These are phyloP conservation scores for Spiraea crenata DNA, from an alignment of 331 rosid genomes.

Conservation along the genomic window DNA sequence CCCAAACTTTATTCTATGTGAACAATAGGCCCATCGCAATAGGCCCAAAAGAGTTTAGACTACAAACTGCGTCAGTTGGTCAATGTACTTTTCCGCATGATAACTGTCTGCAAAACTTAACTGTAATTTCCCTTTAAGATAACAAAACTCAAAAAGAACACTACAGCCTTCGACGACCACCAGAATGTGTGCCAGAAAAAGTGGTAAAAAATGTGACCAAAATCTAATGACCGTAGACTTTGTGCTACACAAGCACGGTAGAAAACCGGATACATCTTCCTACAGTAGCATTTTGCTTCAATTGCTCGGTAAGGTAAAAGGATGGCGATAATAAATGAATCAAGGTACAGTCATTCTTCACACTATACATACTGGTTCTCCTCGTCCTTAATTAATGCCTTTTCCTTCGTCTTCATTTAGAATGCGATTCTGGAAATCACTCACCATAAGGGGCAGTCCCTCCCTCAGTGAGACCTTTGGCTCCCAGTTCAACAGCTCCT, in stretches of 20 bases:
- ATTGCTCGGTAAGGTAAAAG: conserved; percentile 26
- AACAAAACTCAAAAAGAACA: conserved; percentile 7
- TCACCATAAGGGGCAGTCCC: conserved; percentile 95
- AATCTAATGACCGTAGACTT: conserved; percentile 17
- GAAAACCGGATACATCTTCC: conserved; percentile 34
- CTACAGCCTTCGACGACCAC: conserved; percentile 11
- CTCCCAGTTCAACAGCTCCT: conserved; percentile 88
- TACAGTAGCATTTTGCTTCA: conserved; percentile 25
- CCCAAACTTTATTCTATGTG: no score
- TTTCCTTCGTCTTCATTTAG: conserved; percentile 92
- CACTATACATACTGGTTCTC: conserved; percentile 47
- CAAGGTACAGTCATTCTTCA: conserved; percentile 27
- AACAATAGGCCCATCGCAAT: no score
- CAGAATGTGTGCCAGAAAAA: conserved; percentile 21
- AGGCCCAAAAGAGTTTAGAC: no score
- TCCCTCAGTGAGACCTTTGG: conserved; percentile 79
- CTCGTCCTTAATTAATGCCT: conserved; percentile 45
- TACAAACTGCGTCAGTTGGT: no score
- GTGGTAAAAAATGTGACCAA: conserved; percentile 29
- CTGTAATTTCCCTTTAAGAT: not conserved
- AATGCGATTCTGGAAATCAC: conserved; percentile 91
- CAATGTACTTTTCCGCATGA: not conserved
- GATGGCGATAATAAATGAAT: conserved; percentile 27
- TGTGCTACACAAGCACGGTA: conserved; percentile 33
- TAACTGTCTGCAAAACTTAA: not conserved